These are phyloP conservation scores for Aegilops speltoides DNA, from an alignment of 176 grass and related monocot species.

Conservation along the genomic window DNA sequence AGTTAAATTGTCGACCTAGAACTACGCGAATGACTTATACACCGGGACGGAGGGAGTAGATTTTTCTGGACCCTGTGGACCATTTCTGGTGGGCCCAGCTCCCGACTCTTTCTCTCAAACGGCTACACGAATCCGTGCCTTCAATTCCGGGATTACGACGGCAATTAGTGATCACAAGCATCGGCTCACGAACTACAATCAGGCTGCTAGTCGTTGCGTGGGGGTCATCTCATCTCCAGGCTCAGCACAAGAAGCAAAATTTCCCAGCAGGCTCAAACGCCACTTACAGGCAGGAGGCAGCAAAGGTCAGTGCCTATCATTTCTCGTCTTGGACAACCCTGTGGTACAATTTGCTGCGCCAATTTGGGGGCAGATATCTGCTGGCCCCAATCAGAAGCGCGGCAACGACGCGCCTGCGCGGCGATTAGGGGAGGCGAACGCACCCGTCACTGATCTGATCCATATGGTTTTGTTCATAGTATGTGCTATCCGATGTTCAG, in stretches of 20 bases:
- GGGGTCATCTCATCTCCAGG: not conserved
- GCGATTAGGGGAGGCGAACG: not conserved
- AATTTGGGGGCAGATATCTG: not conserved
- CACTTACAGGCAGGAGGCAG: not conserved
- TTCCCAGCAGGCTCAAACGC: not conserved
- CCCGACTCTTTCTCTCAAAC: not conserved
- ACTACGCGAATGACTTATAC: no score
- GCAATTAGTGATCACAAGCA: not conserved
- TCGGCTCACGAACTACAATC: not conserved
- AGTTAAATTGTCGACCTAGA: no score
- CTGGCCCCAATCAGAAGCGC: slow-evolving; percentile 10
- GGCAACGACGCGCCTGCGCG: not conserved
- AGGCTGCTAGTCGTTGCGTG: not conserved
- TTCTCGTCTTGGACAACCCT: not conserved
- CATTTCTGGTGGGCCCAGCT: not conserved
- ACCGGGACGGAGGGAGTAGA: no score
- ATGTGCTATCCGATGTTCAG: not conserved
- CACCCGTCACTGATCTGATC: not conserved
- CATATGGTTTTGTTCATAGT: not conserved
- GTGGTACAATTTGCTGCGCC: not conserved
- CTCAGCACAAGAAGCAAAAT: not conserved
- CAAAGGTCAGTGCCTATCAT: not conserved
- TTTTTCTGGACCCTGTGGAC: not conserved
- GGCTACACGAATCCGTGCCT: not conserved
- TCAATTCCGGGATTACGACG: not conserved